These are phyloP conservation scores for Kodamaea lidongshanica DNA, from an alignment of 805 yeast genomes.

Conservation along the genomic window DNA sequence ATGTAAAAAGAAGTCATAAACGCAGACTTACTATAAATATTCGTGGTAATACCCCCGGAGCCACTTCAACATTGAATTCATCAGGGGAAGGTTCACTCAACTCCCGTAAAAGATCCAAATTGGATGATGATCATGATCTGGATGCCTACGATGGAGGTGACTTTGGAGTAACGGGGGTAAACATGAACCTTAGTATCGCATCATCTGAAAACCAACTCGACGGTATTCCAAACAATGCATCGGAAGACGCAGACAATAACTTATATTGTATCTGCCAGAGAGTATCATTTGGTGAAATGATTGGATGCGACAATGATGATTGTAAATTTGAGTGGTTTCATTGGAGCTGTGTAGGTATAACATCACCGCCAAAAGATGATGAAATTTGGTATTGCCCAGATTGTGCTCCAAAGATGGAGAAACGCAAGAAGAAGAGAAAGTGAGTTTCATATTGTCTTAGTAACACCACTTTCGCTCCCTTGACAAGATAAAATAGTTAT, in stretches of 20 bases:
- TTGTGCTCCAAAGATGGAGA: conserved; percentile 51
- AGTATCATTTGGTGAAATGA: conserved; percentile 93
- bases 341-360: conserved; percentile 87
- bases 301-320: conserved; percentile 87
- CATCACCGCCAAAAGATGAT: conserved; percentile 81
- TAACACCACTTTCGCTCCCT: conserved; percentile 7
- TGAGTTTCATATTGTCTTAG: conserved; percentile 8
- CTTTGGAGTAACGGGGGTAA: conserved; percentile 8
- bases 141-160: conserved; percentile 8
- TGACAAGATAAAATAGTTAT: too few relatives aligned
- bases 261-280: conserved; percentile 87
- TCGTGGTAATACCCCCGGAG: conserved; percentile 6
- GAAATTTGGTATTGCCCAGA: conserved; percentile 85
- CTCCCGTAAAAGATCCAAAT: conserved; percentile 10
- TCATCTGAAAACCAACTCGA: conserved; percentile 38
- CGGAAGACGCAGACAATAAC: conserved; percentile 38
- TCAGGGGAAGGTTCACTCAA: conserved; percentile 1
- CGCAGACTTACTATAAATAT: conserved; percentile 15
- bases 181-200: conserved; percentile 8
- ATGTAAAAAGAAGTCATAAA: conserved; percentile 16
- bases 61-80: not conserved
- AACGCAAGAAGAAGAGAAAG: conserved; percentile 38
- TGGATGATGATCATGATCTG: conserved; percentile 9
- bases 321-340: conserved; percentile 96
- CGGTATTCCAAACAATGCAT: too few relatives aligned